Conservation (phyloP, 768 basidiomycete species). For the Amanita rubescens region DNA sequence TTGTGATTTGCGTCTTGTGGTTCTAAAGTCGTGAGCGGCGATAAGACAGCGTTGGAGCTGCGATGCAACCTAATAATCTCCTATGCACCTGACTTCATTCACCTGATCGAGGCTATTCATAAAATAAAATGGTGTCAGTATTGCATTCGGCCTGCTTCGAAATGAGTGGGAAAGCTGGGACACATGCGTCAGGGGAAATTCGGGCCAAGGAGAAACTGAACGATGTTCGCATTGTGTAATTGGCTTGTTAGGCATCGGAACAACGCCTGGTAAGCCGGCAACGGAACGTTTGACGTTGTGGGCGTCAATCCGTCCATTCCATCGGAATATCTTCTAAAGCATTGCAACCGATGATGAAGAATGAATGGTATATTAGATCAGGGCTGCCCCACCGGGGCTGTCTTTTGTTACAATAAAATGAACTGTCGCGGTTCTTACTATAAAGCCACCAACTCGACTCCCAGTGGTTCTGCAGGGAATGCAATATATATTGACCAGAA, state of each 20-base stretch:
- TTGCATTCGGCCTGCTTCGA: no score
- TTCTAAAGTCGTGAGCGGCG: not conserved
- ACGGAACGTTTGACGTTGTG: not conserved
- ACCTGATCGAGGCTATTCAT: not conserved
- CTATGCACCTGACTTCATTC: not conserved
- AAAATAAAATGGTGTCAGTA: not conserved
- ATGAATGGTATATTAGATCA: slow-evolving; percentile 6
- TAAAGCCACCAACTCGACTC: slow-evolving; percentile 34
- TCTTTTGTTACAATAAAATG: slow-evolving; percentile 8
- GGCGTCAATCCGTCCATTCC: not conserved
- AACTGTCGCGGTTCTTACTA: not conserved
- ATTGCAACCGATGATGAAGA: not conserved
- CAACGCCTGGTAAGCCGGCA: not conserved
- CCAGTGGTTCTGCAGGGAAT: not conserved
- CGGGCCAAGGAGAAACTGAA: not conserved
- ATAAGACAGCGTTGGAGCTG: not conserved
- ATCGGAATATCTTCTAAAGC: not conserved
- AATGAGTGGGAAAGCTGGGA: not conserved
- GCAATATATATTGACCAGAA: not conserved
- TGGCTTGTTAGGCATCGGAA: not conserved
- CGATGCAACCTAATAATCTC: not conserved
- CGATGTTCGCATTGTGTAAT: no score
- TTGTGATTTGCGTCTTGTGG: not conserved
- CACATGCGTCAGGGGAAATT: not conserved
- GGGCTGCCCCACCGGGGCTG: not conserved